Evolutionary conservation across 768 basidiomycete genomes (phyloP).

Genomic region (Pleurotus tuoliensis): DNA sequence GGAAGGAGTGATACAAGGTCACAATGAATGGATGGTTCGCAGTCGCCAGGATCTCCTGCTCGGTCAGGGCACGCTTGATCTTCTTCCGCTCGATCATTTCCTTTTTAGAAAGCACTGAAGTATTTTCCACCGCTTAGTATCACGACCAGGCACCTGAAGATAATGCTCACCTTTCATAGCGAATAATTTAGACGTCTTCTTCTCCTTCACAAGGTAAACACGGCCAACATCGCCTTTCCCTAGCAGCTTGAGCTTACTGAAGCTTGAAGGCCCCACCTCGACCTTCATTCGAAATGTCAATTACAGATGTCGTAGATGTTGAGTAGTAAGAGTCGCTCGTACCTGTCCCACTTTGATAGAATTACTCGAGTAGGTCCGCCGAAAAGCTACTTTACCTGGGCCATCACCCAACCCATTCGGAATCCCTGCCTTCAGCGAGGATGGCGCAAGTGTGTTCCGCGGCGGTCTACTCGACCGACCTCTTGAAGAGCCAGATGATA

Average conservation of each 20-base stretch:
- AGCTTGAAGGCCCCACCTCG: constrained; percentile 91
- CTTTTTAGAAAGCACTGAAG: constrained; percentile 90
- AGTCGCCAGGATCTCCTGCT: constrained; percentile 98
- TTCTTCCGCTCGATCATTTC: constrained; percentile 99
- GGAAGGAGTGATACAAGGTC: constrained; percentile 98
- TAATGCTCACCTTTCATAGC: constrained; percentile 93
- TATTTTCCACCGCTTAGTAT: constrained; percentile 22
- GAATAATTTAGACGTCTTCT: constrained; percentile 93
- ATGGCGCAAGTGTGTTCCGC: constrained; percentile 33
- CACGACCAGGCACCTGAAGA: constrained; percentile 26
- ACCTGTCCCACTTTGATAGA: constrained; percentile 93
- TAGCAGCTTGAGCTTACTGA: constrained; percentile 96
- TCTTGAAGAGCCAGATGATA: constrained; percentile 65
- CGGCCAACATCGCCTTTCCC: constrained; percentile 99
- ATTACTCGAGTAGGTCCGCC: constrained; percentile 95
- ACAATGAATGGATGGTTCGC: constrained; percentile 99
- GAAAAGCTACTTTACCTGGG: constrained; percentile 70
- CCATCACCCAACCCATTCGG: constrained; percentile 42
- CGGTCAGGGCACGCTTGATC: constrained; percentile 96
- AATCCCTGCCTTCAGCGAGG: constrained; percentile 37
- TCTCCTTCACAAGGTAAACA: constrained; percentile 97
- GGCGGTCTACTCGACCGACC: constrained; percentile 41
- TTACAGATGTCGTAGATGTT: constrained; percentile 10
- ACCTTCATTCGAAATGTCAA: constrained; percentile 45
- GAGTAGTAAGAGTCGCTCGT: constrained; percentile 24